Evolutionary conservation across 2,329 filamentous ascomycete genomes (phyloP).

Genomic region (Domatiomyces catenatus): DNA sequence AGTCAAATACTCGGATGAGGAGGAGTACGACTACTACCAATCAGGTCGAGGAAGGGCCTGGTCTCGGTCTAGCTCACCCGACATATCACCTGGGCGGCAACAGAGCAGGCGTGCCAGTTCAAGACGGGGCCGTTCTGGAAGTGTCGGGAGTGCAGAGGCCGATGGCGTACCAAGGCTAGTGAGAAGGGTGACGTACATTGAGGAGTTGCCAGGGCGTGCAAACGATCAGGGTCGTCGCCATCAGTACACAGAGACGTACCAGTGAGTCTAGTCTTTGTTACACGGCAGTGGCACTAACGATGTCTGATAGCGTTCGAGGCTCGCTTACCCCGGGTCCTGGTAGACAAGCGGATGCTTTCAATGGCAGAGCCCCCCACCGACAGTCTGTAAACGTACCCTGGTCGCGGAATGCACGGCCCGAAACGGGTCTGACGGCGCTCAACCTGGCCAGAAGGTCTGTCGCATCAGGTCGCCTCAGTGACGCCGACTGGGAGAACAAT

Average conservation of each 20-base stretch:
- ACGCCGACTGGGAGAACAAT: neutral
- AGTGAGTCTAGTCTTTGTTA: neutral
- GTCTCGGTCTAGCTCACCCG: neutral
- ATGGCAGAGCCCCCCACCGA: neutral
- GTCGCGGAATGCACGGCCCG: neutral
- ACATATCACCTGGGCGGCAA: neutral
- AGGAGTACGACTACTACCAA: constrained; percentile 2
- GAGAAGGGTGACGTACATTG: neutral
- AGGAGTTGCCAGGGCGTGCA: neutral
- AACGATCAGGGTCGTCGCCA: neutral
- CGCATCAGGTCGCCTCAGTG: neutral
- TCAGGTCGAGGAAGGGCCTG: neutral
- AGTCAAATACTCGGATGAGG: neutral
- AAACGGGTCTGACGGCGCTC: neutral
- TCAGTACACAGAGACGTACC: neutral
- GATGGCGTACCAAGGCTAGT: neutral
- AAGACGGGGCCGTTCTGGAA: neutral
- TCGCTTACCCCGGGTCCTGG: neutral
- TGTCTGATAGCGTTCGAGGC: neutral
- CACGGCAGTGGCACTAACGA: neutral
- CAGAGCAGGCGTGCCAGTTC: neutral
- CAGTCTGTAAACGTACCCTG: neutral
- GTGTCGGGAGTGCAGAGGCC: neutral
- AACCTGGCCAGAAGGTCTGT: neutral
- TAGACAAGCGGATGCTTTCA: neutral